A percentile compares a stretch with the other conserved stretches of the same genome.
Conservation (phyloP, 176 grass and related monocot genomes). For the Neostapfia colusana region DNA sequence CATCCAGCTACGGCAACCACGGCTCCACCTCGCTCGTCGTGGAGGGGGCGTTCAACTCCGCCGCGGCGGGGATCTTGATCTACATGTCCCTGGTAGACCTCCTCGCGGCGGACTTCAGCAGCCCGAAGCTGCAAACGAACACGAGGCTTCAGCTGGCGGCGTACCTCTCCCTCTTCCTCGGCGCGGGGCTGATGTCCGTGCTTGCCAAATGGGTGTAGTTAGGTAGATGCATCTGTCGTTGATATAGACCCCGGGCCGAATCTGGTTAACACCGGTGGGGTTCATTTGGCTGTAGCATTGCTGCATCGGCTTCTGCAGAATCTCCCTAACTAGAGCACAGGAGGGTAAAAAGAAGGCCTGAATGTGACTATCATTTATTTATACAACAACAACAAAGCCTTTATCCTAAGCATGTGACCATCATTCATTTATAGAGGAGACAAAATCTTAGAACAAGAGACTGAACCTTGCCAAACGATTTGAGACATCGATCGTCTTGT, state of each 20-base stretch:
- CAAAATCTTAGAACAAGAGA: slow-evolving; percentile 12
- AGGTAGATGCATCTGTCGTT: not conserved
- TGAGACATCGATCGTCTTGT: too few species aligned
- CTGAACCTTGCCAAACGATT: not conserved
- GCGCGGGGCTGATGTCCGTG: slow-evolving; percentile 75
- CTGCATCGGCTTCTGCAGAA: slow-evolving; percentile 21
- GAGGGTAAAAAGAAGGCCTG: not conserved
- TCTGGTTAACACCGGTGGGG: not conserved
- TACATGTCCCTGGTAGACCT: slow-evolving; percentile 96
- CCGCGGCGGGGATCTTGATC: slow-evolving; percentile 74
- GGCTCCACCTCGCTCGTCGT: slow-evolving; percentile 60
- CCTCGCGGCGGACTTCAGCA: slow-evolving; percentile 79
- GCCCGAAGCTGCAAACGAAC: slow-evolving; percentile 75
- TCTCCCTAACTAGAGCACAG: slow-evolving; percentile 20
- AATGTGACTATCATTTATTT: slow-evolving; percentile 3
- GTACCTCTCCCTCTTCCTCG: slow-evolving; percentile 60
- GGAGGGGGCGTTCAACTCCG: slow-evolving; percentile 74
- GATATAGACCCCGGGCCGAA: slow-evolving; percentile 8
- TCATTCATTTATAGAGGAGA: slow-evolving; percentile 20
- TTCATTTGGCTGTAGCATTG: not conserved
- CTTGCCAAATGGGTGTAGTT: slow-evolving; percentile 77
- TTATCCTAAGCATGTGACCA: too few species aligned
- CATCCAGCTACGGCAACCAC: slow-evolving; percentile 67
- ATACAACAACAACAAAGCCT: too few species aligned
- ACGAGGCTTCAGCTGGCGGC: slow-evolving; percentile 63